Evolutionary conservation across 495 filamentous ascomycete genomes (phyloP).

Genomic region (Penicillium silybi): DNA sequence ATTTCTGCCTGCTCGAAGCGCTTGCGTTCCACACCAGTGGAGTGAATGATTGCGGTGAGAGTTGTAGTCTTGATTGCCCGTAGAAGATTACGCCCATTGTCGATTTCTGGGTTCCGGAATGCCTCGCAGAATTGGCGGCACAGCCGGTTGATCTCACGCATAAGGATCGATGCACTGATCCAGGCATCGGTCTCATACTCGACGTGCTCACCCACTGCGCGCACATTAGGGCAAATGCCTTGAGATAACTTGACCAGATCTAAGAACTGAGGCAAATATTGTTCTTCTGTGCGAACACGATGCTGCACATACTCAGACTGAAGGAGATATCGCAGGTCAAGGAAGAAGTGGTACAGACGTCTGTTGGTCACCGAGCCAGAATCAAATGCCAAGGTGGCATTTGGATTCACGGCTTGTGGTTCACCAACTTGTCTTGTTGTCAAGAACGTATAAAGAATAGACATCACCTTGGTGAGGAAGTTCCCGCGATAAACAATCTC

Average conservation of each 20-base stretch:
- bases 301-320: conserved; percentile 82
- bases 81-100: conserved; percentile 58
- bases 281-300: conserved; percentile 71
- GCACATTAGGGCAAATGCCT: conserved; percentile 90
- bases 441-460: conserved; percentile 95
- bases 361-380: conserved; percentile 89
- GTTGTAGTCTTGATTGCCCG: conserved; percentile 74
- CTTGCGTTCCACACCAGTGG: conserved; percentile 80
- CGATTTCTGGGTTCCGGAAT: conserved; percentile 61
- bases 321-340: conserved; percentile 86
- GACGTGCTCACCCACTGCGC: conserved; percentile 90
- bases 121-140: conserved; percentile 85
- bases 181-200: conserved; percentile 98
- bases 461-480: conserved; percentile 89
- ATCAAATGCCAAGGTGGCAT: conserved; percentile 85
- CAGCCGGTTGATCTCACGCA: conserved; percentile 87
- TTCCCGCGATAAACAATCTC: conserved; percentile 95
- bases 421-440: conserved; percentile 93
- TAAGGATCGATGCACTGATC: conserved; percentile 94
- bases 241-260: conserved; percentile 94
- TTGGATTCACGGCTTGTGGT: conserved; percentile 78
- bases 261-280: conserved; percentile 89
- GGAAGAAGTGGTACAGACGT: conserved; percentile 94
- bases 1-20: conserved; percentile 87
- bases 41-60: conserved; percentile 75